Conservation (phyloP, 306 rosid species). For the Macrotyloma uniflorum region DNA sequence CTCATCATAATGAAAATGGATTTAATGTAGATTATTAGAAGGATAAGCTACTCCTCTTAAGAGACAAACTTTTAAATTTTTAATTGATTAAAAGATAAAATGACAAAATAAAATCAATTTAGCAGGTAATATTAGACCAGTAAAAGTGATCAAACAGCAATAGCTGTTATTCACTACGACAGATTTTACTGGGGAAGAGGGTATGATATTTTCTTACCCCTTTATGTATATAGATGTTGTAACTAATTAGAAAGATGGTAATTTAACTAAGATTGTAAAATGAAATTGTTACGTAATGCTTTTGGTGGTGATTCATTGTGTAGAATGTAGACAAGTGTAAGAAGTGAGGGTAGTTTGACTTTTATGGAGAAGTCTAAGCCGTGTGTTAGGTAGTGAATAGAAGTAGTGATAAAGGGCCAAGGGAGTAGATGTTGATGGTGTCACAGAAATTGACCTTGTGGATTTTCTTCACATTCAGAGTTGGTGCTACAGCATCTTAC, state of each 20-base stretch:
- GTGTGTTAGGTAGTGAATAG: constrained; percentile 60
- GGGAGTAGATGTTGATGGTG: constrained; percentile 56
- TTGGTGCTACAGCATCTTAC: constrained; percentile 48
- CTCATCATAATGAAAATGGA: background rate
- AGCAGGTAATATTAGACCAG: background rate
- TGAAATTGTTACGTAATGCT: constrained; percentile 16
- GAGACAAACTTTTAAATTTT: background rate
- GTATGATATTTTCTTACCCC: background rate
- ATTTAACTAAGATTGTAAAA: background rate
- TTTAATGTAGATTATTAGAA: background rate
- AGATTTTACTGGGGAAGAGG: background rate
- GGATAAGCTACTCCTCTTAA: background rate
- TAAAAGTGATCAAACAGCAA: too few species aligned
- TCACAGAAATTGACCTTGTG: constrained; percentile 76
- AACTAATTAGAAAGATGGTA: background rate
- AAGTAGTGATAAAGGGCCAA: background rate
- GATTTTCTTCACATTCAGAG: constrained; percentile 49
- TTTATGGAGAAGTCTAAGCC: constrained; percentile 43
- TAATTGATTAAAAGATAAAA: background rate
- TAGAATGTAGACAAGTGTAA: constrained; percentile 10
- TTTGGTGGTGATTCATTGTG: constrained; percentile 24
- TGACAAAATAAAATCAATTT: background rate
- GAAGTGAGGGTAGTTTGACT: constrained; percentile 55
- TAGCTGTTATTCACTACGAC: too few species aligned
- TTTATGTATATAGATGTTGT: background rate